These are phyloP conservation scores for Pelargonium fulgidum DNA, from an alignment of 441 rosid genomes.

Conservation along the genomic window DNA sequence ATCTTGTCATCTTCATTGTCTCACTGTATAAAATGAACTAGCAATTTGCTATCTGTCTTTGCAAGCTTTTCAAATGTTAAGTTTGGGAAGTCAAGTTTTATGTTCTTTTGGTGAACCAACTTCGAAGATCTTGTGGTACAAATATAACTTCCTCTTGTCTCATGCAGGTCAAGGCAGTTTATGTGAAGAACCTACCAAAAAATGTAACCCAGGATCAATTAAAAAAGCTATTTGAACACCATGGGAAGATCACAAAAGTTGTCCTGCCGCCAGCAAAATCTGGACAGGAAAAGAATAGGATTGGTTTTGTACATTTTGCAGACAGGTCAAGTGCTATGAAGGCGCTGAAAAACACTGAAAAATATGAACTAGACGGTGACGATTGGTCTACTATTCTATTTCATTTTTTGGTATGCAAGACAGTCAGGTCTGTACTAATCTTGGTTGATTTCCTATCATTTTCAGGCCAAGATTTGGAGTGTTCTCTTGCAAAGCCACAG, in stretches of 20 bases:
- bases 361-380: constrained; percentile 39
- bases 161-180: constrained; percentile 34
- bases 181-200: constrained; percentile 34
- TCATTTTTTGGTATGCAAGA: too few species aligned
- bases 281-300: constrained; percentile 37
- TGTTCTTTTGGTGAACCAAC: background rate
- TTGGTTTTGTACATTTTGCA: constrained; percentile 34
- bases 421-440: too few species aligned
- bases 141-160: constrained; percentile 10
- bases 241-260: constrained; percentile 34
- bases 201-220: constrained; percentile 33
- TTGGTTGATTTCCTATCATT: too few species aligned
- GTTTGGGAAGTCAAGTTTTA: background rate
- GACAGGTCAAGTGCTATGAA: constrained; percentile 39
- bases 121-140: background rate
- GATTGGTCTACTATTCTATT: background rate
- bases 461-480: constrained; percentile 34
- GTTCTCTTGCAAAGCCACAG: constrained; percentile 39
- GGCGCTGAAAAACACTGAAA: constrained; percentile 32
- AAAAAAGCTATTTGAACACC: constrained; percentile 34
- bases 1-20: background rate
- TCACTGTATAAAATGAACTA: background rate
- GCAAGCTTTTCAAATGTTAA: background rate
- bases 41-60: too few species aligned
- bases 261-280: constrained; percentile 35